Percentiles rank a stretch among this genome's conserved stretches.
These are phyloP conservation scores for Nakaseomyces delphensis DNA, from an alignment of 1,139 yeast genomes.

Conservation along the genomic window DNA sequence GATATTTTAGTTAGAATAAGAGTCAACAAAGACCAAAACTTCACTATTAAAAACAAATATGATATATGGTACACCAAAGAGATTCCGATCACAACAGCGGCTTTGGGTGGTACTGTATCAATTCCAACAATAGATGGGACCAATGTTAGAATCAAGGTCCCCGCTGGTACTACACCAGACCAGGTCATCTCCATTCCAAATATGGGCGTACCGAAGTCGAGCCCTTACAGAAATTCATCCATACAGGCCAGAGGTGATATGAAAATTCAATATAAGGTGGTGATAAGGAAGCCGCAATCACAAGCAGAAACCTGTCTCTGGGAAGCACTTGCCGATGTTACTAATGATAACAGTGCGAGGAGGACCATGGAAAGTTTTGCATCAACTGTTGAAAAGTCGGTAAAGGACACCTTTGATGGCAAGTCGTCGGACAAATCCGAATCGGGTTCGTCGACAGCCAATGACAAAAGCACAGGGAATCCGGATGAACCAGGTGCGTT, in stretches of 20 bases:
- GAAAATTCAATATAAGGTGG: constrained; percentile 65
- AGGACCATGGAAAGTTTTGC: constrained; percentile 33
- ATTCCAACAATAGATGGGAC: constrained; percentile 83
- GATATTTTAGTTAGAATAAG: constrained; percentile 76
- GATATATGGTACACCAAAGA: constrained; percentile 57
- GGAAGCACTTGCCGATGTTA: constrained; percentile 90
- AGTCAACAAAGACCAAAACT: constrained; percentile 64
- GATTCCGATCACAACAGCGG: constrained; percentile 91
- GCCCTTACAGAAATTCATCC: constrained; percentile 34
- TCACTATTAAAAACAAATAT: constrained; percentile 43
- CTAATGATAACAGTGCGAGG: constrained; percentile 70
- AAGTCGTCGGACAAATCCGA: constrained; percentile 9
- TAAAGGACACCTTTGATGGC: constrained; percentile 10
- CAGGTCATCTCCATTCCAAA: constrained; percentile 69
- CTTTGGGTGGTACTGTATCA: constrained; percentile 82
- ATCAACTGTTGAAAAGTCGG: constrained; percentile 16
- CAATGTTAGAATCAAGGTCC: constrained; percentile 66
- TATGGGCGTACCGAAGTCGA: constrained; percentile 64
- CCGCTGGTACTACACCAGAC: constrained; percentile 79
- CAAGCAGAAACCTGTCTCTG: constrained; percentile 87
- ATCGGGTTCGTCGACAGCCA: not conserved
- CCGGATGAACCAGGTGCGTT: constrained; percentile 47
- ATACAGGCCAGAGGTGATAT: constrained; percentile 59
- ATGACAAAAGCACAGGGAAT: constrained; percentile 5
- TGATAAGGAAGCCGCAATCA: constrained; percentile 64